These are phyloP conservation scores for Casaregolazyma lundiana DNA, from an alignment of 1,139 yeast species.

Conservation along the genomic window DNA sequence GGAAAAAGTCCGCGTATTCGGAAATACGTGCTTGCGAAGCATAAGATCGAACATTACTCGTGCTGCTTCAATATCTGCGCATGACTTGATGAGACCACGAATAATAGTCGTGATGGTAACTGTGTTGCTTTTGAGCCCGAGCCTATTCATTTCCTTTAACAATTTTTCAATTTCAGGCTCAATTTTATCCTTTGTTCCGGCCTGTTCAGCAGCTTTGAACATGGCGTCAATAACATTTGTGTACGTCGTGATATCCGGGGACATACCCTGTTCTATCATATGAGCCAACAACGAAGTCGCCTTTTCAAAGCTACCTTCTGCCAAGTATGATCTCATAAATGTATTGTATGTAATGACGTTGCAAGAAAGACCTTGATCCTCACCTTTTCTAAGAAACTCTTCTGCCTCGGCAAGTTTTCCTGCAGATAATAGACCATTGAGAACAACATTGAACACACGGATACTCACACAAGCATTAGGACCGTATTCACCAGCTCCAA, in stretches of 20 bases:
- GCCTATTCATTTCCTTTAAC: constrained; percentile 41
- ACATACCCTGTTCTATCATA: constrained; percentile 38
- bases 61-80: constrained; percentile 49
- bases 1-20: constrained; percentile 44
- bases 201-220: constrained; percentile 46
- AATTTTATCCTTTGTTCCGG: constrained; percentile 41
- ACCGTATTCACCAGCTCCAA: constrained; percentile 20
- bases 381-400: constrained; percentile 32
- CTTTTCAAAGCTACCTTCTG: constrained; percentile 30
- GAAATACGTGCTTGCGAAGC: constrained; percentile 36
- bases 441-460: constrained; percentile 32
- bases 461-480: constrained; percentile 23
- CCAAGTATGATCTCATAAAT: constrained; percentile 34
- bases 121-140: constrained; percentile 45
- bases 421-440: constrained; percentile 30
- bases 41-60: constrained; percentile 45
- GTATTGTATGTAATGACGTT: constrained; percentile 39
- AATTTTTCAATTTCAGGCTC: constrained; percentile 29
- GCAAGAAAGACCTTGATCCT: constrained; percentile 32
- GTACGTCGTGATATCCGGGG: constrained; percentile 62
- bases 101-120: constrained; percentile 53
- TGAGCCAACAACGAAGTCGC: constrained; percentile 36
- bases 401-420: constrained; percentile 29
- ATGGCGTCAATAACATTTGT: constrained; percentile 57
- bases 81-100: constrained; percentile 50